Percentiles rank a stretch among this genome's conserved stretches.
Evolutionary conservation across 306 rosid genomes (phyloP).

Genomic region (Medicago arabica): DNA sequence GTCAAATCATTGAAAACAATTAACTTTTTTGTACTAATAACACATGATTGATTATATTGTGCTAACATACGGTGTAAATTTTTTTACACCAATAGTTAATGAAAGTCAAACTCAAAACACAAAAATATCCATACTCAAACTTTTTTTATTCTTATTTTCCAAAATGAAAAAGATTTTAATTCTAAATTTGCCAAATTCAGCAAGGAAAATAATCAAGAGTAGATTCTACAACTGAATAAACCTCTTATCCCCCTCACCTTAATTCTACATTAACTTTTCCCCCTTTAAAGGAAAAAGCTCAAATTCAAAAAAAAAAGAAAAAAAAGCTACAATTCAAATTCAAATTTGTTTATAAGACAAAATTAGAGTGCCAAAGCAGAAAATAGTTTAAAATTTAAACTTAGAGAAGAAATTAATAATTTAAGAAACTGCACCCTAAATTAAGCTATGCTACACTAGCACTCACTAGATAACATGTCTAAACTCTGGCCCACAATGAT

Average conservation of each 20-base stretch:
- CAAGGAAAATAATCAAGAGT: conserved; percentile 44
- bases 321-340: conserved; percentile 49
- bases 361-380: conserved; percentile 16
- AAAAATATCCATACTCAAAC: neutral
- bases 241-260: conserved; percentile 41
- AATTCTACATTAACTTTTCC: conserved; percentile 39
- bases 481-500: conserved; percentile 63
- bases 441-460: conserved; percentile 48
- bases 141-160: conserved; percentile 10
- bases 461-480: conserved; percentile 67
- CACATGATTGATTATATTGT: no score
- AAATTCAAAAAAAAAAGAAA: conserved; percentile 9
- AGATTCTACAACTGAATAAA: conserved; percentile 41
- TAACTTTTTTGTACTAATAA: no score
- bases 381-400: conserved; percentile 37
- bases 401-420: neutral
- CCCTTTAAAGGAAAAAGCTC: conserved; percentile 23
- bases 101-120: neutral
- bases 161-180: conserved; percentile 23
- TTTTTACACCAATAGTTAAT: no score
- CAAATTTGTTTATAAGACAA: conserved; percentile 50
- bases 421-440: conserved; percentile 46
- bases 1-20: no score
- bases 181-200: conserved; percentile 61
- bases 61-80: no score